A percentile compares a stretch with the other conserved stretches of the same genome.
These are phyloP conservation scores for Botrytis fragariae DNA, from an alignment of 2,329 filamentous ascomycete species.

Conservation along the genomic window DNA sequence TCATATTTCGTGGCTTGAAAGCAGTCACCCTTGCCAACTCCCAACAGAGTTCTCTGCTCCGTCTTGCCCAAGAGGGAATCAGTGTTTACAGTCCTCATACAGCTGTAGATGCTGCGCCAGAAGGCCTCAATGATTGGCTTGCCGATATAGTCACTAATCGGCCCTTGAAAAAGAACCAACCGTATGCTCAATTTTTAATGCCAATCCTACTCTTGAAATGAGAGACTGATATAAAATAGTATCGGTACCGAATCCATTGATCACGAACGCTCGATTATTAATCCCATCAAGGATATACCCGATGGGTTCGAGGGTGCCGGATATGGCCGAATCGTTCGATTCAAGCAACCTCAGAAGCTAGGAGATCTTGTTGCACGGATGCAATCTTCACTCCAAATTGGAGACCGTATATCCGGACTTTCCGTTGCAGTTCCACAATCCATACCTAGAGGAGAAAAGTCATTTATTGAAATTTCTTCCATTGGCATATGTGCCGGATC, in stretches of 20 bases:
- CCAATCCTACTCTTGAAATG: background rate
- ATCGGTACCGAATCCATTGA: background rate
- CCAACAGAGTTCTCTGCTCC: conserved; percentile 81
- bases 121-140: conserved; percentile 91
- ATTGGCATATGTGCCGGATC: conserved; percentile 90
- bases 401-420: conserved; percentile 25
- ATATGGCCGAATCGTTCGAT: conserved; percentile 38
- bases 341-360: conserved; percentile 31
- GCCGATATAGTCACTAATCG: conserved; percentile 69
- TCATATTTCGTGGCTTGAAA: conserved; percentile 93
- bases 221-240: conserved; percentile 27
- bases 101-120: conserved; percentile 80
- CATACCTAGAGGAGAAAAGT: conserved; percentile 23
- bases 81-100: conserved; percentile 97
- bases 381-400: conserved; percentile 24
- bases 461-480: conserved; percentile 52
- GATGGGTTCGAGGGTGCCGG: conserved; percentile 35
- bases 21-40: conserved; percentile 79
- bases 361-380: conserved; percentile 32
- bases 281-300: conserved; percentile 28
- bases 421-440: conserved; percentile 37
- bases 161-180: conserved; percentile 5
- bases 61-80: conserved; percentile 80
- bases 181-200: conserved; percentile 13
- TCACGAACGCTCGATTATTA: conserved; percentile 33